Evolutionary conservation across 2,329 filamentous ascomycete species (phyloP).

Genomic region (Fusarium temperatum): DNA sequence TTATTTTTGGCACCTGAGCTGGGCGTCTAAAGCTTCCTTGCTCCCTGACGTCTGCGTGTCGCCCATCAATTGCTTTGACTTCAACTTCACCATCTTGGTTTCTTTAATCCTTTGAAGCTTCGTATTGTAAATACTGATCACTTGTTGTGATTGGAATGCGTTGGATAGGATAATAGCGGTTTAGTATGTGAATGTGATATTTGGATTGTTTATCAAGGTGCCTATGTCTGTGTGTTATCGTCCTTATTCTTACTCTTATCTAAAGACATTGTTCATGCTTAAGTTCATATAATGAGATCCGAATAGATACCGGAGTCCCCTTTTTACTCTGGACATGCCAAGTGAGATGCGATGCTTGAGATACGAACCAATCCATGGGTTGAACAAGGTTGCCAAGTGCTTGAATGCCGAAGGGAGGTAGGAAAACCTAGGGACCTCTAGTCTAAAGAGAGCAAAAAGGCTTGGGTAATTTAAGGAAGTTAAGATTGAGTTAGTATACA

Average conservation of each 20-base stretch:
- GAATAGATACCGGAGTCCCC: fast-evolving
- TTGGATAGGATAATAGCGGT: fast-evolving
- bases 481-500: not conserved
- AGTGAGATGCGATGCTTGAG: not conserved
- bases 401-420: fast-evolving
- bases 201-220: not conserved
- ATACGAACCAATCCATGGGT: not conserved
- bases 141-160: not conserved
- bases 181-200: too few relatives aligned
- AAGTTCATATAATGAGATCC: not conserved
- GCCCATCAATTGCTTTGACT: not conserved
- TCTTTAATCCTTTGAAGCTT: not conserved
- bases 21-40: not conserved
- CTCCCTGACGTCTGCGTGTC: not conserved
- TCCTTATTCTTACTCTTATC: not conserved
- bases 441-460: too few relatives aligned
- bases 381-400: not conserved
- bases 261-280: not conserved
- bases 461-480: not conserved
- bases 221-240: not conserved
- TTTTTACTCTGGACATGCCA: fast-evolving
- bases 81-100: conserved; percentile 7
- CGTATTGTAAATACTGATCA: not conserved
- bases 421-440: not conserved
- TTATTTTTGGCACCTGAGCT: not conserved